phyloP scores from a whole-genome alignment of 2,329 filamentous ascomycete genomes.

The Aspergillus uvarum region DNA sequence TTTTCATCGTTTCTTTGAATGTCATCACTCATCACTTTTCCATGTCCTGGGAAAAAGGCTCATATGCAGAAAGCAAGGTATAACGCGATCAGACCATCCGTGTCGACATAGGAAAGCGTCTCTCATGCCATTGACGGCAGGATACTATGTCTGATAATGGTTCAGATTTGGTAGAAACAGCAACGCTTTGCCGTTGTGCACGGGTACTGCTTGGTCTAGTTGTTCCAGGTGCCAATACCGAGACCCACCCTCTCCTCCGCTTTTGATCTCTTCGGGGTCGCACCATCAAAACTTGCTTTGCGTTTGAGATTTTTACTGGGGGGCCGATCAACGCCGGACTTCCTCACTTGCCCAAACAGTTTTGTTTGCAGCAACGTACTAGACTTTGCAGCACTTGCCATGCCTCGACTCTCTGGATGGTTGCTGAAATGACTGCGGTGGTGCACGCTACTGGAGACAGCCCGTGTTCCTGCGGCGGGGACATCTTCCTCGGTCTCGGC shows the following conservation, averaged over 20 bases:
- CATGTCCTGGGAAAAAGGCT: neutral
- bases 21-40: slow-evolving; percentile 23
- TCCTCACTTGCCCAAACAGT: slow-evolving; percentile 62
- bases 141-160: neutral
- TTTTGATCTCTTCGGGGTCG: slow-evolving; percentile 52
- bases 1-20: slow-evolving; percentile 13
- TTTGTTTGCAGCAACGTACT: slow-evolving; percentile 59
- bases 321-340: slow-evolving; percentile 47
- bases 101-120: neutral
- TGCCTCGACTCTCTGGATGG: slow-evolving; percentile 36
- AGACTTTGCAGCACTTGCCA: slow-evolving; percentile 42
- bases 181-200: slow-evolving; percentile 25
- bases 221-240: slow-evolving; percentile 52
- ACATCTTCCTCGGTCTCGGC: slow-evolving; percentile 64
- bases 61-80: neutral
- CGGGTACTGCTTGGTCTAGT: slow-evolving; percentile 15
- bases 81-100: neutral
- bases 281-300: slow-evolving; percentile 40
- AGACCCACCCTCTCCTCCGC: slow-evolving; percentile 53
- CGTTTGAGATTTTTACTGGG: slow-evolving; percentile 35
- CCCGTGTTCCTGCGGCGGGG: slow-evolving; percentile 73
- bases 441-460: slow-evolving; percentile 72
- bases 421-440: slow-evolving; percentile 54
- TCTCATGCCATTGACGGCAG: neutral
- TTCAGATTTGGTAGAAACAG: neutral